These are phyloP conservation scores for Chaetomium globosum DNA, from an alignment of 2,329 filamentous ascomycete genomes.

Conservation along the genomic window DNA sequence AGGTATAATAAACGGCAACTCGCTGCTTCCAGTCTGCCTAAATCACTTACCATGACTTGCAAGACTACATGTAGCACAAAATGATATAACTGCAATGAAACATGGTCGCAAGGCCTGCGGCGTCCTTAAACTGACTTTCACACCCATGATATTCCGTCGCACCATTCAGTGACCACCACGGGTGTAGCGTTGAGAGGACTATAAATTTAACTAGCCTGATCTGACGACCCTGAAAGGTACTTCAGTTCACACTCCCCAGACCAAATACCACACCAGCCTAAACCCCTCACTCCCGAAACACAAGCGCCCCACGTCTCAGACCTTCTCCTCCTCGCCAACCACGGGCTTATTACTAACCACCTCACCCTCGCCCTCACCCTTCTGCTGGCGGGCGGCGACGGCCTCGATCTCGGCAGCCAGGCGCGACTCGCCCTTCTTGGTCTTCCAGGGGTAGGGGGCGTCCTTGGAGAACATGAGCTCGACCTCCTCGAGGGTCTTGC, in stretches of 20 bases:
- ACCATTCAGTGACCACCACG: too few relatives aligned
- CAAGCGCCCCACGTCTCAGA: background rate
- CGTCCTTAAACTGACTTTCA: too few relatives aligned
- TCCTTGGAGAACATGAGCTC: slow-evolving; percentile 43
- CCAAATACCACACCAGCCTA: background rate
- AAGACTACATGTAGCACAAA: too few relatives aligned
- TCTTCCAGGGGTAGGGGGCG: slow-evolving; percentile 46
- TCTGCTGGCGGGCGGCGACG: slow-evolving; percentile 33
- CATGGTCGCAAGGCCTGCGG: too few relatives aligned
- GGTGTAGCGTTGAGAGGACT: too few relatives aligned
- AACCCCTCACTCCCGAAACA: background rate
- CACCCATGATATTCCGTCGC: too few relatives aligned
- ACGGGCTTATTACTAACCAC: background rate
- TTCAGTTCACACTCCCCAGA: background rate
- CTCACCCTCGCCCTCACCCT: slow-evolving; percentile 22
- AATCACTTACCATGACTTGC: too few relatives aligned
- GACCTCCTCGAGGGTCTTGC: slow-evolving; percentile 49
- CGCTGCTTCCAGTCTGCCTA: too few relatives aligned
- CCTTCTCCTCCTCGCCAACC: slow-evolving; percentile 23
- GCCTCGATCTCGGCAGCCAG: slow-evolving; percentile 39
- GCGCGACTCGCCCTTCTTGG: slow-evolving; percentile 39
- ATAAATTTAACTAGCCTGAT: background rate
- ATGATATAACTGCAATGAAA: too few relatives aligned
- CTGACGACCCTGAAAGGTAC: background rate
- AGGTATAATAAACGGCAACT: too few relatives aligned